phyloP scores from a whole-genome alignment of 345 rosid species.

The Populus ilicifolia region DNA sequence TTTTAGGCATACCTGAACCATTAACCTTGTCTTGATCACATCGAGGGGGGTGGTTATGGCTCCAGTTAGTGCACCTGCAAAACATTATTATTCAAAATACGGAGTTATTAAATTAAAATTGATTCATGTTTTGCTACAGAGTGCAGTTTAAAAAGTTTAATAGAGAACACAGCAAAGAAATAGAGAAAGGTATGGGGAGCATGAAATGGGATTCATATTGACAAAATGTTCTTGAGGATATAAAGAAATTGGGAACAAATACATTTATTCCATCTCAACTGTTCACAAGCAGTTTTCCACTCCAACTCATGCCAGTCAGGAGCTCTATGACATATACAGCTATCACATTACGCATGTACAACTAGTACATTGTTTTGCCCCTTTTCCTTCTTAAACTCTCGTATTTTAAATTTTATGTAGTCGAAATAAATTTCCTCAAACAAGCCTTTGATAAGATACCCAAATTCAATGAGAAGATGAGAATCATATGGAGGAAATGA shows the following conservation, averaged over 20 bases:
- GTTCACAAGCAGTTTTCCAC: background rate
- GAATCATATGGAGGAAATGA: background rate
- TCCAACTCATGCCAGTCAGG: background rate
- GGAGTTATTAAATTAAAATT: background rate
- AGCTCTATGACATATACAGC: background rate
- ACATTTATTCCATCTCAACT: background rate
- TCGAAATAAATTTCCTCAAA: background rate
- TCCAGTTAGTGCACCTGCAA: constrained; percentile 84
- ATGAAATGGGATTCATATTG: background rate
- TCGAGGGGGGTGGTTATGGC: constrained; percentile 97
- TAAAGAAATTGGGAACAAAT: background rate
- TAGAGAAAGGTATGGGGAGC: no score
- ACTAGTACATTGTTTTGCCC: background rate
- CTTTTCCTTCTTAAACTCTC: background rate
- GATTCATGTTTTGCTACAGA: background rate
- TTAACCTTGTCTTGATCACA: constrained; percentile 92
- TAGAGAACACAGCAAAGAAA: background rate
- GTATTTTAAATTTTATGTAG: background rate
- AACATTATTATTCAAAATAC: background rate
- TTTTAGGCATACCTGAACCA: constrained; percentile 71
- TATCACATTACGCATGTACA: background rate
- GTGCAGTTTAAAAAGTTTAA: no score
- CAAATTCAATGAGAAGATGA: no score
- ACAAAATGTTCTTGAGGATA: background rate
- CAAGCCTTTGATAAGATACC: background rate